These are phyloP conservation scores for Trichaptum fuscoviolaceum DNA, from an alignment of 768 basidiomycete species.

Conservation along the genomic window DNA sequence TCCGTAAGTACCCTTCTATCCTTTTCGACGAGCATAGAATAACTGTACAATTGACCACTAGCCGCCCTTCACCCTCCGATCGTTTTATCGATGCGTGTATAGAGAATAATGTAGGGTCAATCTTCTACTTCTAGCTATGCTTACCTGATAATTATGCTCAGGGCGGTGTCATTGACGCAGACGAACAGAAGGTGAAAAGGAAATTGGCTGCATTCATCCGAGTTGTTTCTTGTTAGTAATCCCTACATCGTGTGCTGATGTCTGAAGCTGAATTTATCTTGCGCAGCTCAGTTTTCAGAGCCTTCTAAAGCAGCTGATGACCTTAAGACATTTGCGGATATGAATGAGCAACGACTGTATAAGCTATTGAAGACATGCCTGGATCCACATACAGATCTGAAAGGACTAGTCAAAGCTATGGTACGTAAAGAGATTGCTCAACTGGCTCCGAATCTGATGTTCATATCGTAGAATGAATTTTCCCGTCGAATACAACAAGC, in stretches of 20 bases:
- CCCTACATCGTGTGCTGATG: neutral
- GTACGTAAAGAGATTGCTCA: conserved; percentile 29
- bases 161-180: conserved; percentile 88
- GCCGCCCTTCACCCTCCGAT: conserved; percentile 67
- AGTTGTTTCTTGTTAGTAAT: conserved; percentile 54
- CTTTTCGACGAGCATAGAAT: neutral
- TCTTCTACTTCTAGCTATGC: neutral
- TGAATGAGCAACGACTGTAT: conserved; percentile 83
- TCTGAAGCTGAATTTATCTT: neutral
- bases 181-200: conserved; percentile 59
- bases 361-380: conserved; percentile 76
- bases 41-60: conserved; percentile 19
- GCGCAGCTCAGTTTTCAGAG: conserved; percentile 55
- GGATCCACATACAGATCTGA: conserved; percentile 82
- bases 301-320: conserved; percentile 73
- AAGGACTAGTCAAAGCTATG: conserved; percentile 69
- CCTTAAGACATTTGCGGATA: conserved; percentile 73
- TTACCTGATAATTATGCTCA: conserved; percentile 25
- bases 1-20: conserved; percentile 37
- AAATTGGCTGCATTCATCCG: conserved; percentile 52
- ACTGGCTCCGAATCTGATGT: neutral
- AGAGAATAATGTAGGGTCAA: conserved; percentile 65
- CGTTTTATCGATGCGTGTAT: conserved; percentile 69
- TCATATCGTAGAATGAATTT: conserved; percentile 61
- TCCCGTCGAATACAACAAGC: conserved; percentile 69